These are phyloP conservation scores for Candida hungchunana DNA, from an alignment of 805 yeast genomes.

Conservation along the genomic window DNA sequence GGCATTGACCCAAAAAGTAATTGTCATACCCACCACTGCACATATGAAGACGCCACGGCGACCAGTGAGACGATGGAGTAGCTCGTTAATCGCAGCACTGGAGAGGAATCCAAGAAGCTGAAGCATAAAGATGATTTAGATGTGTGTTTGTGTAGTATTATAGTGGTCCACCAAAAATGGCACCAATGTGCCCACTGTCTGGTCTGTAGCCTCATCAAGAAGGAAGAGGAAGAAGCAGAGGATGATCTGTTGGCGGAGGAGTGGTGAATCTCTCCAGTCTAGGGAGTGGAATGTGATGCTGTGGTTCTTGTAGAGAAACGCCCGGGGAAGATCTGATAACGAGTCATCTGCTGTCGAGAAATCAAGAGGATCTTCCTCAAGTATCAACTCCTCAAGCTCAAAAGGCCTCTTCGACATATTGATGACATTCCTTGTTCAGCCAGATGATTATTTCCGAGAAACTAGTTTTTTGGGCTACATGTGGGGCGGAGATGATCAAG, in stretches of 20 bases:
- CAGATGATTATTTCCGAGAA: no score
- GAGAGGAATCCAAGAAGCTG: constrained; percentile 52
- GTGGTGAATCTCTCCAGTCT: constrained; percentile 28
- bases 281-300: constrained; percentile 7
- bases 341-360: background rate
- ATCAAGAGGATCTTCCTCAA: no score
- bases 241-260: constrained; percentile 40
- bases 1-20: background rate
- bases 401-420: no score
- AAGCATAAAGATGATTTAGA: constrained; percentile 47
- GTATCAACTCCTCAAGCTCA: no score
- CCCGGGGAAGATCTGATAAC: background rate
- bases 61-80: constrained; percentile 40
- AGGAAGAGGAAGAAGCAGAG: constrained; percentile 37
- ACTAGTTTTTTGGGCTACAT: no score
- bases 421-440: no score
- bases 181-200: constrained; percentile 54
- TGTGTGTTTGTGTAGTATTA: constrained; percentile 40
- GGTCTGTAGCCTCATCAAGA: constrained; percentile 54
- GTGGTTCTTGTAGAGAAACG: constrained; percentile 1
- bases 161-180: constrained; percentile 48
- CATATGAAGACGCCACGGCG: constrained; percentile 1
- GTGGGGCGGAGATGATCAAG: no score
- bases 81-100: constrained; percentile 46
- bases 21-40: constrained; percentile 1